A percentile compares a stretch with the other conserved stretches of the same genome.
phyloP scores from a whole-genome alignment of 768 basidiomycete species.

The Rossbeevera mucosa region DNA sequence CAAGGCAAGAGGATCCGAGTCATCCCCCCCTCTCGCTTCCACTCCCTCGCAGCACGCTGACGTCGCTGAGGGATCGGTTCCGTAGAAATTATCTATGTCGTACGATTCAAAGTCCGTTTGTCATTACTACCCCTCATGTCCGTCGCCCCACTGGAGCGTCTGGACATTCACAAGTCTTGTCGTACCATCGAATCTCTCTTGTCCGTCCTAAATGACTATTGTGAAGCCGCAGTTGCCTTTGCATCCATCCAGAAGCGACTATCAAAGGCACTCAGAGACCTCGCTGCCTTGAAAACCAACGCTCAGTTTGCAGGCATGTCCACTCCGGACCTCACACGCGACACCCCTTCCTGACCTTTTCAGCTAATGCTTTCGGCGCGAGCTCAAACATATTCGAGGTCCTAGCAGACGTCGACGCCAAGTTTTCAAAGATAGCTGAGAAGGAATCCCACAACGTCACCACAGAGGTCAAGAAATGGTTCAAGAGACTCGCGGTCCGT shows the following conservation, averaged over 20 bases:
- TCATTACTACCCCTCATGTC: too few relatives aligned
- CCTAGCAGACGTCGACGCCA: conserved; percentile 64
- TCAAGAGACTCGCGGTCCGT: conserved; percentile 75
- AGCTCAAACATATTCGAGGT: conserved; percentile 66
- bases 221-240: conserved; percentile 60
- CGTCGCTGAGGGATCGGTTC: too few relatives aligned
- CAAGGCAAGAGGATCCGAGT: conserved; percentile 39
- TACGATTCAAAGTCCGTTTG: conserved; percentile 23
- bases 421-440: conserved; percentile 69
- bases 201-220: conserved; percentile 66
- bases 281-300: conserved; percentile 55
- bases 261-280: conserved; percentile 64
- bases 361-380: conserved; percentile 65
- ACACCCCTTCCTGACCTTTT: not conserved
- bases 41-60: too few relatives aligned
- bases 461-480: conserved; percentile 76
- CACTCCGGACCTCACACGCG: not conserved
- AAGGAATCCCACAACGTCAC: conserved; percentile 66
- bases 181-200: conserved; percentile 68
- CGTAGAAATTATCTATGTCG: too few relatives aligned
- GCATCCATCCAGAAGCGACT: conserved; percentile 71
- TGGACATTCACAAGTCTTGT: conserved; percentile 78
- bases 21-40: too few relatives aligned
- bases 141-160: conserved; percentile 48
- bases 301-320: conserved; percentile 58